Conservation (phyloP, 805 yeast species). For the Kluyveromyces dobzhanskii region DNA sequence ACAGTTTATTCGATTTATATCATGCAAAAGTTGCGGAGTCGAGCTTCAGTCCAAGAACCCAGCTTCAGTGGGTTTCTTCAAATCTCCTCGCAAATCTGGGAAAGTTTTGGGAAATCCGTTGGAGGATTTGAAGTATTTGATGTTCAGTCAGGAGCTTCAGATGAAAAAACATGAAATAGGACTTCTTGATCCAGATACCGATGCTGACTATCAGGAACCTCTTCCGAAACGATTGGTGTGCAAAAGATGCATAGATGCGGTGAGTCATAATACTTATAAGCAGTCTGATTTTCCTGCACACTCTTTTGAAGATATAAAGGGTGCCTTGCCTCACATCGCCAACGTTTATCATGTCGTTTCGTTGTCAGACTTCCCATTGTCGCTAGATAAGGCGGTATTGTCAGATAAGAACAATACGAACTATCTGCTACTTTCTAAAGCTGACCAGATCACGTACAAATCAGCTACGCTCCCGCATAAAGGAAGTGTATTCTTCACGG, state of each 20-base stretch:
- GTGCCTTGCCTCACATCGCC: slow-evolving; percentile 34
- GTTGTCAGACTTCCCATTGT: slow-evolving; percentile 65
- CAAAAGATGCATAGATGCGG: slow-evolving; percentile 47
- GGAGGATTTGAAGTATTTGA: slow-evolving; percentile 21
- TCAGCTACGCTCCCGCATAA: slow-evolving; percentile 15
- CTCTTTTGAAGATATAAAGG: slow-evolving; percentile 26
- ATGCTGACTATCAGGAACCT: slow-evolving; percentile 1
- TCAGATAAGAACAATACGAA: slow-evolving; percentile 8
- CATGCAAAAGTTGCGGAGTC: slow-evolving; percentile 54
- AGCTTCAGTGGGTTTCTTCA: slow-evolving; percentile 37
- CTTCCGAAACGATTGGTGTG: slow-evolving; percentile 32
- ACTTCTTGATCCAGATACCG: slow-evolving; percentile 1
- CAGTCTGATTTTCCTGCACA: slow-evolving; percentile 27
- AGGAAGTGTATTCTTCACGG: slow-evolving; percentile 27
- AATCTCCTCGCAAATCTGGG: slow-evolving; percentile 15
- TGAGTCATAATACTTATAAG: slow-evolving; percentile 35
- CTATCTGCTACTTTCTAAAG: slow-evolving; percentile 21
- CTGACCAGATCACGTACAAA: slow-evolving; percentile 25
- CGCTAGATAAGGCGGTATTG: slow-evolving; percentile 31
- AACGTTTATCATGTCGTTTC: slow-evolving; percentile 54
- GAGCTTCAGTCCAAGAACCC: slow-evolving; percentile 36
- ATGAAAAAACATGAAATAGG: slow-evolving; percentile 12
- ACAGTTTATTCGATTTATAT: slow-evolving; percentile 3
- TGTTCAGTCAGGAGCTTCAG: slow-evolving; percentile 25
- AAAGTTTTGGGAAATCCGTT: slow-evolving; percentile 4